Percentiles rank a stretch among this genome's conserved stretches.
Conservation (phyloP, 2,329 filamentous ascomycete species). For the Botrytis porri region DNA sequence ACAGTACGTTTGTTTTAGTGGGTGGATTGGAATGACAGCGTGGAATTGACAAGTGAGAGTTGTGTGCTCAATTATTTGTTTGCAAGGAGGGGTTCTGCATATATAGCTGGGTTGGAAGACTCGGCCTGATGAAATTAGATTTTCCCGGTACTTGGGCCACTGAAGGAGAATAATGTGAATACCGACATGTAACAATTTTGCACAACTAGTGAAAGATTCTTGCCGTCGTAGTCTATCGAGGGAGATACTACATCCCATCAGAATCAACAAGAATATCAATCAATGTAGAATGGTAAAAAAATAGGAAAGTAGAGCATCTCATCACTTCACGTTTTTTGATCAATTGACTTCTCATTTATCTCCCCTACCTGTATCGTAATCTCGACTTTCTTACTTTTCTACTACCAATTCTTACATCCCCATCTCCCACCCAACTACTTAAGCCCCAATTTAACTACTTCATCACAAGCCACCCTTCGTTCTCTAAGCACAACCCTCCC, state of each 20-base stretch:
- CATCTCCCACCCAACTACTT: background rate
- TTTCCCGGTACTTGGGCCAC: background rate
- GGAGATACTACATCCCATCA: background rate
- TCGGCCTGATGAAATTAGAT: background rate
- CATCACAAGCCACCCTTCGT: background rate
- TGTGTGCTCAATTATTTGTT: background rate
- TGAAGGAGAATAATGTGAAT: background rate
- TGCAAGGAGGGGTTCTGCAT: background rate
- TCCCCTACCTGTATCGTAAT: background rate
- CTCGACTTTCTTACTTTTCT: constrained; percentile 3
- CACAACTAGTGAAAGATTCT: background rate
- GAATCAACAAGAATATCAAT: background rate
- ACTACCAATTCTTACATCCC: background rate
- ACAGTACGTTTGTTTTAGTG: background rate
- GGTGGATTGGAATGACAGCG: background rate
- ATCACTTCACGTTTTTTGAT: background rate
- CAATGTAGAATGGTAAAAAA: background rate
- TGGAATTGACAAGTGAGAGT: background rate
- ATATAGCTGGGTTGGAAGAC: background rate
- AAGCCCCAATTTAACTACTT: background rate
- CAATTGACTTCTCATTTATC: background rate
- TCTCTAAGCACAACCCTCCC: background rate
- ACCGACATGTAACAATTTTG: background rate
- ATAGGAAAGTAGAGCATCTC: background rate
- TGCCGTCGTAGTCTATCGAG: background rate